Percentiles rank a stretch among this genome's conserved stretches.
These are phyloP conservation scores for Podaxis carcinomalis DNA, from an alignment of 768 basidiomycete species.

Conservation along the genomic window DNA sequence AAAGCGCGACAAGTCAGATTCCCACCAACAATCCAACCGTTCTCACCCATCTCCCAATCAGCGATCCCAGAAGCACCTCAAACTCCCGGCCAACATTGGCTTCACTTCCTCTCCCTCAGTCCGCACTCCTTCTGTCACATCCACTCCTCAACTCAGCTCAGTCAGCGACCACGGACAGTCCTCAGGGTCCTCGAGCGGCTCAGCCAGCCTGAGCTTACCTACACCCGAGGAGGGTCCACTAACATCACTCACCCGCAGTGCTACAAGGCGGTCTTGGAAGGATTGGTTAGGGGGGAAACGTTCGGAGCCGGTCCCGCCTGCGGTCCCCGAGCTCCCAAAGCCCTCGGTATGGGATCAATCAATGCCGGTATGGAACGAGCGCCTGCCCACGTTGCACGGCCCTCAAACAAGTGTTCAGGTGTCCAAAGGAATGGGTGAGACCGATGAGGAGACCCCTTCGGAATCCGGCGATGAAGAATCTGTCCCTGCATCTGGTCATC, in stretches of 20 bases:
- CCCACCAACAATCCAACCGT: slow-evolving; percentile 11
- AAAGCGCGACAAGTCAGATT: slow-evolving; percentile 37
- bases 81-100: slow-evolving; percentile 1
- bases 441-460: slow-evolving; percentile 8
- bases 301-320: slow-evolving; percentile 15
- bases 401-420: neutral
- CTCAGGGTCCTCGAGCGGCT: slow-evolving; percentile 59
- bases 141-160: slow-evolving; percentile 29
- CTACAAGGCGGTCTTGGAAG: slow-evolving; percentile 48
- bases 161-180: slow-evolving; percentile 41
- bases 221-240: slow-evolving; percentile 58
- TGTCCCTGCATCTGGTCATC: slow-evolving; percentile 4
- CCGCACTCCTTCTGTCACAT: slow-evolving; percentile 19
- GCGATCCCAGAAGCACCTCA: slow-evolving; percentile 3
- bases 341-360: slow-evolving; percentile 28
- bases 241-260: slow-evolving; percentile 22
- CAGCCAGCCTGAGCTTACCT: slow-evolving; percentile 48
- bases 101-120: slow-evolving; percentile 13
- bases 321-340: slow-evolving; percentile 16
- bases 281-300: slow-evolving; percentile 47
- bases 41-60: slow-evolving; percentile 8
- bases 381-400: slow-evolving; percentile 9
- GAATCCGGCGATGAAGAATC: slow-evolving; percentile 31
- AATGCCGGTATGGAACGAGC: slow-evolving; percentile 2
- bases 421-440: neutral